These are phyloP conservation scores for Friedmanniomyces endolithicus DNA, from an alignment of 495 filamentous ascomycete genomes.

Conservation along the genomic window DNA sequence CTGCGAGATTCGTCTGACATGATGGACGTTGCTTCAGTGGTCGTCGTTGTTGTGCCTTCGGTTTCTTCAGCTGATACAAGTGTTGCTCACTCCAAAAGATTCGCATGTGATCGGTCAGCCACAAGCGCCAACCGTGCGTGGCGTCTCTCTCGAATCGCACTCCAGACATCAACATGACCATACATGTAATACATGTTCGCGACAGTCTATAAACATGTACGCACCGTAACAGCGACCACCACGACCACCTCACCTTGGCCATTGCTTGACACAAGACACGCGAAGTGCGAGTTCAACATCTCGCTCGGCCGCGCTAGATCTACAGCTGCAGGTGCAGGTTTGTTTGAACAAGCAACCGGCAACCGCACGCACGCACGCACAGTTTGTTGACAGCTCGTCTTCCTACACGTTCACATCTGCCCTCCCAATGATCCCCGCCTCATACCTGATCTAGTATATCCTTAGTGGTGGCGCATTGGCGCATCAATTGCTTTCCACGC, in stretches of 20 bases:
- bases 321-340: not conserved
- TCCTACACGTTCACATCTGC: not conserved
- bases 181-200: too few species aligned
- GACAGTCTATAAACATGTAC: too few species aligned
- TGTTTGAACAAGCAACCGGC: not conserved
- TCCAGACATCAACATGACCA: not conserved
- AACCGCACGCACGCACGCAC: not conserved
- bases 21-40: not conserved
- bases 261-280: not conserved
- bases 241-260: too few species aligned
- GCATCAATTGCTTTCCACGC: not conserved
- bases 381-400: not conserved
- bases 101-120: not conserved
- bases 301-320: not conserved
- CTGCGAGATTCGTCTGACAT: constrained; percentile 49
- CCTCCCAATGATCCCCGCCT: not conserved
- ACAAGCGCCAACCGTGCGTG: not conserved
- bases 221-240: too few species aligned
- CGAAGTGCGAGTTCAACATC: not conserved
- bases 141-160: not conserved
- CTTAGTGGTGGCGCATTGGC: not conserved
- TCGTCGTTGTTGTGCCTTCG: not conserved
- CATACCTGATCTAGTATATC: not conserved
- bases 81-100: not conserved
- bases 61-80: not conserved